Base-by-base conservation (phyloP, 768 basidiomycete genomes). In the Phylloporus sp. region DNA sequence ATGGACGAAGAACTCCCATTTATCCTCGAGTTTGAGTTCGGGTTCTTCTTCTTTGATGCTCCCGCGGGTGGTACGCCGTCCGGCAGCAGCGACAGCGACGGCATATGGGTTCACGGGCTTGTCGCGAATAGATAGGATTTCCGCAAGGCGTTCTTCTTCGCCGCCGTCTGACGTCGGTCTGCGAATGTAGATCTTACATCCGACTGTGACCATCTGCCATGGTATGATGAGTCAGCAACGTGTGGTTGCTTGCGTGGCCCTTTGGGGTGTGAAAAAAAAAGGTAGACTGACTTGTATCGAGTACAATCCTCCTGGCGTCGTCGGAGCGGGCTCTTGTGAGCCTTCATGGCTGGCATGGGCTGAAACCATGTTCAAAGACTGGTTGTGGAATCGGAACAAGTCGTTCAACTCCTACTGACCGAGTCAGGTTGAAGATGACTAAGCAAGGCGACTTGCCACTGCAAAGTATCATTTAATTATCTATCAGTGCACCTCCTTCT, bases 1-100 rank as follows among this genome's bases (percentile, higher is more conserved):
- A 62, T 99, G 96, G 17, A 98, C 91, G 61, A 98, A 99, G 73
- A 83, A 98, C 66, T 98, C 94, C 66, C 81, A 79, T 57, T 86
- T 83, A 64, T 92, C 90, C 59, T 85, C 84, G 9, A 80, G 77
- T 47, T 77, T 77, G 31, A 71, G 55, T 18, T 76, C 74, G 35
- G 79, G 74, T 40, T 76, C 73, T 42, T 76, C 73, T 52, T 73
- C 72, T 32, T 69, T 69, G 49, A 69, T 58, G 40, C 61, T 55
- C 29, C 67, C 59, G 32, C 71, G 71, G 13, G 70, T 61, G 55
- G 68, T 69, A 39, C 77, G 74, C 29, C 72, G 70, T 1, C 38
- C 43, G n/a, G 49, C 51, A 2, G 45, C 28, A 2, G 54, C 41
- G 18, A 56, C 49, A 15, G 52, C 50, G 32, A 26, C 17, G 17